These are phyloP conservation scores for Solanum ahanhuiri DNA, from an alignment of 257 asterid genomes.

Conservation along the genomic window DNA sequence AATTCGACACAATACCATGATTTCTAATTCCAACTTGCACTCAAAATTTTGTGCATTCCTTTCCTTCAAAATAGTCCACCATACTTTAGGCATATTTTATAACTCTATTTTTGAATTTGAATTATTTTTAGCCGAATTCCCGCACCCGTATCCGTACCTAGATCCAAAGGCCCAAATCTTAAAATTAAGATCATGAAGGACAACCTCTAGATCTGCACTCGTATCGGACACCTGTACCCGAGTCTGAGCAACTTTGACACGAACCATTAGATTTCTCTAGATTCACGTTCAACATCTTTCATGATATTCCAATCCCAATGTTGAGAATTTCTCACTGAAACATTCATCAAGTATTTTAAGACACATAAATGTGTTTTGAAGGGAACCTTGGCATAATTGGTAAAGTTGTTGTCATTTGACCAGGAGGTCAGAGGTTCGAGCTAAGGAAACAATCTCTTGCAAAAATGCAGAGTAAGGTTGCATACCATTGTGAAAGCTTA, in stretches of 20 bases:
- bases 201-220: background rate
- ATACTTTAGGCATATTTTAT: background rate
- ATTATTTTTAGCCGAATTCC: background rate
- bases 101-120: background rate
- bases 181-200: background rate
- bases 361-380: background rate
- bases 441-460: background rate
- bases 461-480: background rate
- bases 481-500: background rate
- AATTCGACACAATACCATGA: background rate
- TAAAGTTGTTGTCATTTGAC: background rate
- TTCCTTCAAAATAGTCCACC: background rate
- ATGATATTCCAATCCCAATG: background rate
- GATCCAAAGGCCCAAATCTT: background rate
- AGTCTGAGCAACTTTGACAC: background rate
- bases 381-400: background rate
- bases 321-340: background rate
- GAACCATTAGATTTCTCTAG: background rate
- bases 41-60: background rate
- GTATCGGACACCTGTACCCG: background rate
- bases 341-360: background rate
- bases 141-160: background rate
- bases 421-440: background rate
- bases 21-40: background rate
- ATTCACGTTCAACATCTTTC: background rate